Evolutionary conservation across 257 asterid genomes (phyloP).

Genomic region (Verbena officinalis): DNA sequence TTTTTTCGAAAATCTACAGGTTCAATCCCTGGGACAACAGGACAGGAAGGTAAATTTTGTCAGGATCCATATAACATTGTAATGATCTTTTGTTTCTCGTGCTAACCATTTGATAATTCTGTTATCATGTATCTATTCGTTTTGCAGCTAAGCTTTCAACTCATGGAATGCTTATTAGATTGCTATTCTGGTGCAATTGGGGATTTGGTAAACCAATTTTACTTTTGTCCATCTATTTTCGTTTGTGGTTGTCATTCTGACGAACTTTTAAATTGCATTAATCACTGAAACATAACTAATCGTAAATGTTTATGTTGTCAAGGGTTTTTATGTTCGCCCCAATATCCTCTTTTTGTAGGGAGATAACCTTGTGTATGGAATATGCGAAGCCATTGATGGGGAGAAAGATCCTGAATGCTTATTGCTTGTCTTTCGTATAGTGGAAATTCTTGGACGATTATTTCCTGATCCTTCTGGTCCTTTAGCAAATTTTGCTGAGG

Average conservation of each 20-base stretch:
- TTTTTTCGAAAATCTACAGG: constrained; percentile 62
- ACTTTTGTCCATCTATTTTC: constrained; percentile 15
- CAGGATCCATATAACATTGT: constrained; percentile 7
- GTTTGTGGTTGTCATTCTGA: constrained; percentile 1
- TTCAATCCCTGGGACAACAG: constrained; percentile 85
- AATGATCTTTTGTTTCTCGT: constrained; percentile 17
- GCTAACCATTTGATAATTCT: constrained; percentile 26
- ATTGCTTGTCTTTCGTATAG: constrained; percentile 64
- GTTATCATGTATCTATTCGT: constrained; percentile 12
- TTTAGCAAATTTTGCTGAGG: constrained; percentile 63
- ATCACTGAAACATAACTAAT: neutral
- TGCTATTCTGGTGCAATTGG: constrained; percentile 54
- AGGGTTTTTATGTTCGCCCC: neutral
- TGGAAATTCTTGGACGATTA: constrained; percentile 60
- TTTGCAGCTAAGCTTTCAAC: constrained; percentile 91
- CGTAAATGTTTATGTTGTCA: constrained; percentile 4
- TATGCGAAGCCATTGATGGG: constrained; percentile 84
- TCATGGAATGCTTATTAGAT: constrained; percentile 80
- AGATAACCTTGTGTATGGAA: constrained; percentile 68
- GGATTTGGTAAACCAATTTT: constrained; percentile 60
- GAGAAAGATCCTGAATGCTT: constrained; percentile 95
- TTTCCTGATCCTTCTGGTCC: constrained; percentile 72
- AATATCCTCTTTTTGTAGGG: constrained; percentile 46
- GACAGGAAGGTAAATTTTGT: constrained; percentile 73
- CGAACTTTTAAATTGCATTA: neutral